Percentiles rank a stretch among this genome's conserved stretches.
Conservation (phyloP, 2,329 filamentous ascomycete genomes). For the Fusarium napiforme region DNA sequence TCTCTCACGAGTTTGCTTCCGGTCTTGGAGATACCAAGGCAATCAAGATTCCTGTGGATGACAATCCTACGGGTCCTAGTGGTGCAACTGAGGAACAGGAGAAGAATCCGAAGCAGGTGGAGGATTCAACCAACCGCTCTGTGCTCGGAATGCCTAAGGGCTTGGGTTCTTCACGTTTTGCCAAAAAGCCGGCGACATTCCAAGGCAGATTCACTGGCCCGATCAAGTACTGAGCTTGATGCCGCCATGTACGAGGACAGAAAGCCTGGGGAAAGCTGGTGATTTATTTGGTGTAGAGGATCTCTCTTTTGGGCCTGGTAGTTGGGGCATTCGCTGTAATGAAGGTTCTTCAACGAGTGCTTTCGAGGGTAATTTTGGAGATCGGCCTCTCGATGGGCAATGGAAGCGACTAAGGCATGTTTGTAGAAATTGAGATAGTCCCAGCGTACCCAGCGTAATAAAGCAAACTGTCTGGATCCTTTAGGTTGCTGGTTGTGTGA, state of each 20-base stretch:
- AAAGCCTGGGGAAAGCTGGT: neutral
- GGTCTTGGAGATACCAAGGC: neutral
- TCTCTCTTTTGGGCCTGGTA: neutral
- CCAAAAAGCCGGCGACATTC: conserved; percentile 4
- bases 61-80: neutral
- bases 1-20: neutral
- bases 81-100: neutral
- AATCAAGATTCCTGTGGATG: neutral
- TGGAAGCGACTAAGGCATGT: neutral
- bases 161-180: conserved; percentile 34
- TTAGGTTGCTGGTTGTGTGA: neutral
- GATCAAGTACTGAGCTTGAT: neutral
- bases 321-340: neutral
- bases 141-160: conserved; percentile 9
- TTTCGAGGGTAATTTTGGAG: conserved; percentile 2
- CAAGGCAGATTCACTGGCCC: conserved; percentile 28
- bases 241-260: neutral
- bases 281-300: neutral
- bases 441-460: conserved; percentile 4
- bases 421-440: conserved; percentile 17
- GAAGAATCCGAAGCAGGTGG: neutral
- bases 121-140: neutral
- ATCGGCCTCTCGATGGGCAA: neutral
- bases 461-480: conserved; percentile 1
- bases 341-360: neutral